Percentiles rank a stretch among this genome's conserved stretches.
These are phyloP conservation scores for Cyberlindnera mississippiensis DNA, from an alignment of 805 yeast genomes.

Conservation along the genomic window DNA sequence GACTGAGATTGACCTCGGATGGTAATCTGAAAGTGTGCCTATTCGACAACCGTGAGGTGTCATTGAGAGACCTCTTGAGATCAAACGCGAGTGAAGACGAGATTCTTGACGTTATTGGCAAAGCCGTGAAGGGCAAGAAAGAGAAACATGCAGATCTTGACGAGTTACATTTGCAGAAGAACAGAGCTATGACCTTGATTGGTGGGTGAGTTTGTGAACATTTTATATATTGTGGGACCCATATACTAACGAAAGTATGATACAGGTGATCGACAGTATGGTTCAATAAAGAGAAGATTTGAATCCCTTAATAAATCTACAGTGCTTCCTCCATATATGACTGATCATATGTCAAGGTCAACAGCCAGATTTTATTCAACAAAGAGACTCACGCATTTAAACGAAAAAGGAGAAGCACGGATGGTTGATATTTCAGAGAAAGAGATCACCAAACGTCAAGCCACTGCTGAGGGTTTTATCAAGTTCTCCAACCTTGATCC, in stretches of 20 bases:
- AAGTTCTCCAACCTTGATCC: slow-evolving; percentile 34
- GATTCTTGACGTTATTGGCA: slow-evolving; percentile 37
- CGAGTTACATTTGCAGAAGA: slow-evolving; percentile 41
- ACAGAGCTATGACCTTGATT: slow-evolving; percentile 53
- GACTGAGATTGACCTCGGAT: slow-evolving; percentile 48
- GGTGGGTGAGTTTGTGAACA: slow-evolving; percentile 39
- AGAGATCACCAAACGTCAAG: slow-evolving; percentile 35
- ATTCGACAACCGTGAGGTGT: slow-evolving; percentile 49
- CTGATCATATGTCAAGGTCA: not conserved
- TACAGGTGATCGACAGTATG: not conserved
- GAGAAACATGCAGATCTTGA: slow-evolving; percentile 50
- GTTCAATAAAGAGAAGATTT: too few species aligned
- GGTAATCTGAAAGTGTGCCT: slow-evolving; percentile 53
- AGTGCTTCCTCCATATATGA: too few species aligned
- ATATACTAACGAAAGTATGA: not conserved
- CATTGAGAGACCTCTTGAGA: slow-evolving; percentile 42
- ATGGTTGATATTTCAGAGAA: slow-evolving; percentile 49
- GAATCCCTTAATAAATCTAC: too few species aligned
- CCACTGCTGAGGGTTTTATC: slow-evolving; percentile 42
- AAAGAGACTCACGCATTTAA: slow-evolving; percentile 35
- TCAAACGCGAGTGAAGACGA: slow-evolving; percentile 33
- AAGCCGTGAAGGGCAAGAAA: slow-evolving; percentile 43
- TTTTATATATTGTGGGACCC: not conserved
- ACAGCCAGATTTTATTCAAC: slow-evolving; percentile 1
- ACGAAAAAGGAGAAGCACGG: slow-evolving; percentile 37